Base-by-base conservation (phyloP, 2,329 filamentous ascomycete species). In the Alternaria brassicae region DNA sequence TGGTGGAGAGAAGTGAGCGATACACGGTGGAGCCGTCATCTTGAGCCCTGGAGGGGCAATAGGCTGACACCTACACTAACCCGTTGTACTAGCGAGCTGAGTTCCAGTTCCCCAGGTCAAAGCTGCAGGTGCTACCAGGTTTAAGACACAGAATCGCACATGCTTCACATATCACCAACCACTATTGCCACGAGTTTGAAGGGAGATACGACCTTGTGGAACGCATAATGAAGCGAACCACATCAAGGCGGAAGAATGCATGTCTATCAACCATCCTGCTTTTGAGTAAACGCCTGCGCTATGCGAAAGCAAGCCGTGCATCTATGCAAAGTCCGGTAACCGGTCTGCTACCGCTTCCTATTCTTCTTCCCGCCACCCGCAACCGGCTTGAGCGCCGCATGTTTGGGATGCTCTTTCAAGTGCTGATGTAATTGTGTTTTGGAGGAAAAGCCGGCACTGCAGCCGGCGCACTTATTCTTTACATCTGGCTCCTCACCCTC, bases 381-480 rank as follows among this genome's bases (percentile, higher is more conserved):
- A 6, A 59, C 60, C 15, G 62, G 57, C 34, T 71, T 62, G 40
- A 81, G 81, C 28, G 87, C 85, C 6, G 89, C 90, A 79, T 95
- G 91, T 9, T 80, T 80, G 0, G 66, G 67, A 17, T 85, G 78
- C n/a, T 70, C 84, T 62, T 87, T 86, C 58, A 95, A 83, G 75
- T 96, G 92, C 52, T 85, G 81, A 74, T 94, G 94, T 17, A 96
- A 78, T 65, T 87, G 88, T 6, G 86, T 90, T 66, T 88, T 89
- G 1, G 89, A 92, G 0, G 85, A 87, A 79, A 98, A 99, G 0
- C 80, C 84, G 66, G 91, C 92, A 66, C 88, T 85, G 77, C 95
- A 98, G 4, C 88, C 86, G 3, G 90, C 85, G 73, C 95, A 98
- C 69, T 89, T 89, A 53, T 91, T 85, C 28, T 87, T 80, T 65